Base-by-base conservation (phyloP, 2,329 filamentous ascomycete species). In the Colletotrichum sp. region DNA sequence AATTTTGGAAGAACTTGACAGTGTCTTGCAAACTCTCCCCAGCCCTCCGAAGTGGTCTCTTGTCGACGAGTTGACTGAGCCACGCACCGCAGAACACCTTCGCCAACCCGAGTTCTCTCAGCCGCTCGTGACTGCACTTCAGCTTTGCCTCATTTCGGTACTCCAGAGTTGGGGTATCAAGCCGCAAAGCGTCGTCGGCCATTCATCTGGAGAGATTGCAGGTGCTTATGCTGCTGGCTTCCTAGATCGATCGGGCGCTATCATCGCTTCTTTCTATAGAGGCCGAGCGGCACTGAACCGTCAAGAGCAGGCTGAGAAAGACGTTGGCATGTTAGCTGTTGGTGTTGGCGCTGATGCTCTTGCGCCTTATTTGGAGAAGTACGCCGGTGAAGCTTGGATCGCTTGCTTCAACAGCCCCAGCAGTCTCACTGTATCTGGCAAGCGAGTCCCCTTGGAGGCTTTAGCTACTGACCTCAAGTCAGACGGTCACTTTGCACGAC, bases 61-160 rank as follows among this genome's bases (percentile, higher is more conserved):
- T 1, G 12, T 77, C 2, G 34, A 18, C 0, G 81, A 83, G 66
- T 73, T 83, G 1, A 77, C 73, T 5, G 70, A 81, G n/a, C 18
- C 79, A 1, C 78, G 79, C 75, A 85, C 18, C 56, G 25, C 68
- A 5, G 68, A 65, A 27, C 58, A 52, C 25, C 25, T 71, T n/a
- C 58, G 68, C 0, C 70, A 76, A 6, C 78, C 80, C 0, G 82
- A 84, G 4, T 77, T 90, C 32, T 85, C 87, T 8, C 83, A 86
- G 65, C 81, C 85, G 6, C 52, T 83, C 3, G 85, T 81, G 58
- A 85, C 84, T 12, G 83, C 83, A 2, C 28, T 86, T 2, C 84
- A 86, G 70, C 75, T 86, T n/a, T 81, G 66, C 13, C 66, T 85
- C 2, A 77, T 85, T 0, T 79, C 81, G 18, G 70, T 84, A 1